Conservation (phyloP, 805 yeast genomes). For the Lipomyces lipofer region DNA sequence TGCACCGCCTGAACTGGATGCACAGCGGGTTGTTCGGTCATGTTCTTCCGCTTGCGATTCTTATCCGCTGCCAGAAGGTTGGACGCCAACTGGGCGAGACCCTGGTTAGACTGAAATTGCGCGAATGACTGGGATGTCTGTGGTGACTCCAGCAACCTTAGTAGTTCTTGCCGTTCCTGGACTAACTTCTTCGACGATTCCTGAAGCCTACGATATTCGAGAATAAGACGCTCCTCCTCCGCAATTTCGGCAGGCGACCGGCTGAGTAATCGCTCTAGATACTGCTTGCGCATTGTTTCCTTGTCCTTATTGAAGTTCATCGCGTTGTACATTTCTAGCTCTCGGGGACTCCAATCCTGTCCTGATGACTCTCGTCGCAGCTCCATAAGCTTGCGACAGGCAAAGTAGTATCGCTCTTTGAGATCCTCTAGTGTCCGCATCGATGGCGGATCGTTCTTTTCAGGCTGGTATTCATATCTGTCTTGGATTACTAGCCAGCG, state of each 20-base stretch:
- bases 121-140: slow-evolving; percentile 72
- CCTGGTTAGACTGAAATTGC: slow-evolving; percentile 81
- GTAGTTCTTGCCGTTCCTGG: slow-evolving; percentile 73
- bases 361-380: slow-evolving; percentile 45
- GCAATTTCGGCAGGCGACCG: slow-evolving; percentile 96
- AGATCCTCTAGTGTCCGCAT: slow-evolving; percentile 70
- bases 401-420: slow-evolving; percentile 75
- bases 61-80: slow-evolving; percentile 71
- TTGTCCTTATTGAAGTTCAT: slow-evolving; percentile 67
- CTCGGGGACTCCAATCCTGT: slow-evolving; percentile 44
- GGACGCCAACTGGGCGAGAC: slow-evolving; percentile 81
- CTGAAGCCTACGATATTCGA: slow-evolving; percentile 91
- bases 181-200: slow-evolving; percentile 87
- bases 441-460: slow-evolving; percentile 27
- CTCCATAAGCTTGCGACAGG: slow-evolving; percentile 59
- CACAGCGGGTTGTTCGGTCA: too few species aligned
- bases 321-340: slow-evolving; percentile 59
- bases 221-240: slow-evolving; percentile 90
- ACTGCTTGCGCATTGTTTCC: slow-evolving; percentile 78
- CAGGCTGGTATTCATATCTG: slow-evolving; percentile 48
- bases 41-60: slow-evolving; percentile 45
- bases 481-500: slow-evolving; percentile 71
- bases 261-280: slow-evolving; percentile 70
- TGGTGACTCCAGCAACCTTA: slow-evolving; percentile 84
- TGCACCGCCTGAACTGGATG: slow-evolving; percentile 38